Conservation (phyloP, 148 eudicot species). For the Hydrangea macrophylla region DNA sequence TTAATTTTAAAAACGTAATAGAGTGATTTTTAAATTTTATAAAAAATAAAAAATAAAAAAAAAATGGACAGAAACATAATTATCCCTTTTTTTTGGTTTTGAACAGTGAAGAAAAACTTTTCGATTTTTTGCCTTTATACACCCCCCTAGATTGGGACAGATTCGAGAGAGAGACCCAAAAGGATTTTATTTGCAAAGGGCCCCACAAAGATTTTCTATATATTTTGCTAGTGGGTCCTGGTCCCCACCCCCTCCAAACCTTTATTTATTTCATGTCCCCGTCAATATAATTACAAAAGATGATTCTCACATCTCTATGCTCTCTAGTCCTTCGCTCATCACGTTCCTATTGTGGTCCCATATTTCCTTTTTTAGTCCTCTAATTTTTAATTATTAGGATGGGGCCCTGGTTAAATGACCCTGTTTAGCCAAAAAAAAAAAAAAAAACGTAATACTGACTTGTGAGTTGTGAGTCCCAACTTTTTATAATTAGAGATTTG, state of each 20-base stretch:
- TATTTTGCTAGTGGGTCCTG: constrained; percentile 27
- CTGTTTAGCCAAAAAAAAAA: constrained; percentile 7
- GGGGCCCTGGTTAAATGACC: not conserved
- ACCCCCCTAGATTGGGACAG: not conserved
- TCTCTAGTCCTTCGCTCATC: constrained; percentile 8
- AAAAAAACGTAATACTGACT: not conserved
- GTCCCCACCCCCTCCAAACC: constrained; percentile 1
- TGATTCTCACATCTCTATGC: constrained; percentile 16
- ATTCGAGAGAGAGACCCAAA: not conserved
- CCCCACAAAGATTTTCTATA: constrained; percentile 32
- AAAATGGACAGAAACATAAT: no score
- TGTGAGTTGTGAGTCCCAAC: not conserved
- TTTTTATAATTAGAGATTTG: not conserved
- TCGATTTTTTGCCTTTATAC: not conserved
- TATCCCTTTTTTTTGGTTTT: no score
- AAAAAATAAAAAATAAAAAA: no score
- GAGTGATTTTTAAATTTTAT: no score
- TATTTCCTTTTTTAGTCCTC: not conserved
- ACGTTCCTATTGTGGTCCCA: constrained; percentile 8
- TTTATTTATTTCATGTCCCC: constrained; percentile 29
- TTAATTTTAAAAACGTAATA: no score
- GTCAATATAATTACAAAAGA: constrained; percentile 26
- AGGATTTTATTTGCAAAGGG: constrained; percentile 7
- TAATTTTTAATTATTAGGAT: not conserved
- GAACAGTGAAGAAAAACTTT: no score